phyloP scores from a whole-genome alignment of 352 stramenopile genomes.

The Phytophthora gonapodyides region DNA sequence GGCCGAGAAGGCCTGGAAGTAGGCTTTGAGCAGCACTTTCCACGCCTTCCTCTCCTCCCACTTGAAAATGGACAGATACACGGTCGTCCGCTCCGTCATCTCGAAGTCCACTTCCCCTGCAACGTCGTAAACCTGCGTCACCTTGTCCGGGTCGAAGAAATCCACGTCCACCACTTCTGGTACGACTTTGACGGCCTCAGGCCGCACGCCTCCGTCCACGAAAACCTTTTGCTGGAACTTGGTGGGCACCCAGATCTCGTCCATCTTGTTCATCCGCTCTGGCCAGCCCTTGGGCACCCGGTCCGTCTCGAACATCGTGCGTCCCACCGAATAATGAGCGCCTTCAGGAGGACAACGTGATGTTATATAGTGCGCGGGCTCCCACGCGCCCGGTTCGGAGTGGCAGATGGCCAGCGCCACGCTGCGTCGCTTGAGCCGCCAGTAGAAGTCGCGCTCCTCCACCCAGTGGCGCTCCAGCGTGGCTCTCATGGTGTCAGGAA shows the following conservation, averaged over 20 bases:
- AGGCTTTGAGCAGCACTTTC: constrained; percentile 86
- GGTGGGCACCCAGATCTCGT: constrained; percentile 94
- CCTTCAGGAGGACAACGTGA: constrained; percentile 62
- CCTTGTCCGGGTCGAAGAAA: constrained; percentile 81
- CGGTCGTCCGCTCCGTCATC: constrained; percentile 53
- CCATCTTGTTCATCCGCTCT: constrained; percentile 89
- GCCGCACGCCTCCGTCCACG: constrained; percentile 55
- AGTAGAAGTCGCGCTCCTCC: constrained; percentile 72
- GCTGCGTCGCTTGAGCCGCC: constrained; percentile 42
- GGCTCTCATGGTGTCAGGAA: constrained; percentile 51
- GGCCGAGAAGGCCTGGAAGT: constrained; percentile 72
- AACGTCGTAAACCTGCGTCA: constrained; percentile 57
- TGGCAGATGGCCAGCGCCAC: constrained; percentile 89
- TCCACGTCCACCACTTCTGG: constrained; percentile 89
- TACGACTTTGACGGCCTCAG: constrained; percentile 70
- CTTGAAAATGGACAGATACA: constrained; percentile 95
- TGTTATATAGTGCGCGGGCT: constrained; percentile 73
- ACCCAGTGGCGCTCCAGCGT: constrained; percentile 72
- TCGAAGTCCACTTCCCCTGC: constrained; percentile 33
- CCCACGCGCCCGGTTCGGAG: constrained; percentile 93
- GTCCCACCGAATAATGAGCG: constrained; percentile 71
- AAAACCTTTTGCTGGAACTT: constrained; percentile 84
- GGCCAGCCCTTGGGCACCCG: constrained; percentile 90
- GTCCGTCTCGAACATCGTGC: constrained; percentile 97
- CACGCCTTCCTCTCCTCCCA: constrained; percentile 94